Percentiles rank a stretch among this genome's conserved stretches.
Conservation (phyloP, 2,329 filamentous ascomycete genomes). For the Botrytis fabae region DNA sequence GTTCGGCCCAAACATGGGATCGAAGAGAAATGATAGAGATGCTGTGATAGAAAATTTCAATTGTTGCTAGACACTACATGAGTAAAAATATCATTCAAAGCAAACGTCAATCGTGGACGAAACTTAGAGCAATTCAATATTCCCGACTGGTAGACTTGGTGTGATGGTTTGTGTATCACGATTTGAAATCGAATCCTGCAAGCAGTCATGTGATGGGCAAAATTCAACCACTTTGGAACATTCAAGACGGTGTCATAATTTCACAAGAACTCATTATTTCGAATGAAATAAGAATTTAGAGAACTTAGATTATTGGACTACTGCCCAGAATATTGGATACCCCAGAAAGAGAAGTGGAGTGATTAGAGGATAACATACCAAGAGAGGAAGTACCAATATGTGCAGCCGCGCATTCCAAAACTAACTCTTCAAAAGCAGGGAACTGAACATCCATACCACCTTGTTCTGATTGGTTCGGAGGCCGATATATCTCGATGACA, state of each 20-base stretch:
- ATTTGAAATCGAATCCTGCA: neutral
- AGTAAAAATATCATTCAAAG: neutral
- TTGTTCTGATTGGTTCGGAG: slow-evolving; percentile 42
- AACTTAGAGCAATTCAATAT: neutral
- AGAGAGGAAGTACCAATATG: slow-evolving; percentile 29
- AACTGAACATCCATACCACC: slow-evolving; percentile 28
- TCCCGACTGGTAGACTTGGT: neutral
- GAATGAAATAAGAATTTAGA: neutral
- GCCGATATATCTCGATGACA: slow-evolving; percentile 61
- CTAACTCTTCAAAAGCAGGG: slow-evolving; percentile 40
- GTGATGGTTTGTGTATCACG: neutral
- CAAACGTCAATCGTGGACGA: too few relatives aligned
- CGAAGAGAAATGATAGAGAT: slow-evolving; percentile 63
- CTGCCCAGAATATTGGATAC: neutral
- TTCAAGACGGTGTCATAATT: neutral
- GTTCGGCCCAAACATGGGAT: slow-evolving; percentile 30
- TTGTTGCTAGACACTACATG: slow-evolving; percentile 49
- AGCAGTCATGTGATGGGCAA: neutral
- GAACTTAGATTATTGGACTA: neutral
- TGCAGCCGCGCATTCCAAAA: slow-evolving; percentile 28
- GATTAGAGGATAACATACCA: slow-evolving; percentile 21
- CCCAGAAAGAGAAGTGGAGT: neutral
- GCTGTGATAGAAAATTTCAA: slow-evolving; percentile 64
- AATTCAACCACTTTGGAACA: neutral
- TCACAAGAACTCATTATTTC: neutral